Base-by-base conservation (phyloP, 2,329 filamentous ascomycete species). In the Coleophoma crateriformis region DNA sequence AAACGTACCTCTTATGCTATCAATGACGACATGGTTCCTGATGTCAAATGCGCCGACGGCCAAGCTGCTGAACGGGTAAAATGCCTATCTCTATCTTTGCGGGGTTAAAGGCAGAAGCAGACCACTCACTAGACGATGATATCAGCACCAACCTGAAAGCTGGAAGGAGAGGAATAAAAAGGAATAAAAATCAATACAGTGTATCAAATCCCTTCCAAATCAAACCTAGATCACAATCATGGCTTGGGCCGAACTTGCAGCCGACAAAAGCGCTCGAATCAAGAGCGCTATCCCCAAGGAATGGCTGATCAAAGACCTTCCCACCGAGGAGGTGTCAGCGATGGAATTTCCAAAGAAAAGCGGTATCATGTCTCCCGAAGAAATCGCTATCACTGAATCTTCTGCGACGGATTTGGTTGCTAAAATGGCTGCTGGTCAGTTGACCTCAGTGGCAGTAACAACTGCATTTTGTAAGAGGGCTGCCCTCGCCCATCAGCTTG, bases 401-500 rank as follows among this genome's bases (percentile, higher is more conserved):
- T 50, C 58, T 33, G 66, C 63, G 3, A 50, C 54, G 8, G 50
- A 55, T 8, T 58, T 64, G 42, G 53, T 66, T 4, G 46, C 52
- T 7, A 61, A 64, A 44, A 50, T 67, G 15, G 50, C 52, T 14
- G 54, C 50, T 1, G 56, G 65, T 8, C 58, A 64, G 59, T 75
- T 73, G 67, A 75, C 67, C 10, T 71, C 77, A 50, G 70, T 72
- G 48, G 66, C 75, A 44, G 73, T 78, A 7, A 71, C 72, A 1
- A 62, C 56, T 47, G 73, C 73, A 0, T 78, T 78, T 52, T 77
- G 72, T 56, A 76, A 77, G 58, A 64, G 72, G 39, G 75, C 76
- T 7, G 68, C 74, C 1, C 71, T 73, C 33, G 75, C 74, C 4
- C 76, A 79, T 53, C 75, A 79, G 60, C 54, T 79, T 22, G 58